Conservation (phyloP, 192 early-diverging fungal species). For the Spinellus fusiger region DNA sequence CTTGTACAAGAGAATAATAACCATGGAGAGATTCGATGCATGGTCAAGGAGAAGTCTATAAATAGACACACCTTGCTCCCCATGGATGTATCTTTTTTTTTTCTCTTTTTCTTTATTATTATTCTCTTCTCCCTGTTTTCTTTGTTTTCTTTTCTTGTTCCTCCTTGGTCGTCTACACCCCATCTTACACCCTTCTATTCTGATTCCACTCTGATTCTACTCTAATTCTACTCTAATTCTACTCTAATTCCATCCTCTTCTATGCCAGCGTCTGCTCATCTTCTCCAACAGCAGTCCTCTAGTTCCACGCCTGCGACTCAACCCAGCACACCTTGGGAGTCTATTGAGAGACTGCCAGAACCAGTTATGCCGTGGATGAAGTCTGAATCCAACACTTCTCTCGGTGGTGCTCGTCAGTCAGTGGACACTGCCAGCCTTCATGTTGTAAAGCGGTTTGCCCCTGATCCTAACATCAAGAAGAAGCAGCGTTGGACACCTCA, state of each 20-base stretch:
- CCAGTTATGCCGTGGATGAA: conserved; percentile 30
- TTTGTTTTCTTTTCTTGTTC: conserved; percentile 5
- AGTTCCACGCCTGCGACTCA: background rate
- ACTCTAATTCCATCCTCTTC: too few relatives aligned
- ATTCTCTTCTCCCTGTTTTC: background rate
- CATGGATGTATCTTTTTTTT: background rate
- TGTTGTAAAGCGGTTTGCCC: conserved; percentile 22
- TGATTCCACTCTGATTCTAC: too few relatives aligned
- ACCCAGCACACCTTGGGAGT: background rate
- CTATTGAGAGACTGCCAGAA: conserved; percentile 9
- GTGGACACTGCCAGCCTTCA: conserved; percentile 22
- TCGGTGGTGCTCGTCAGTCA: background rate
- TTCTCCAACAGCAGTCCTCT: background rate
- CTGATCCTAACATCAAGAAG: conserved; percentile 3
- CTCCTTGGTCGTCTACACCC: too few relatives aligned
- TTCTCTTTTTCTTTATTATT: conserved; percentile 3
- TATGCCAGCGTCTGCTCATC: too few relatives aligned
- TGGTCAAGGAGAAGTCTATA: too few relatives aligned
- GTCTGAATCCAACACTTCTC: conserved; percentile 14
- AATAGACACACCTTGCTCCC: too few relatives aligned
- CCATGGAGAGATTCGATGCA: too few relatives aligned
- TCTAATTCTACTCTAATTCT: too few relatives aligned
- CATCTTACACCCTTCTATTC: too few relatives aligned
- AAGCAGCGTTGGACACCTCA: conserved; percentile 39
- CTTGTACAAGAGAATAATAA: too few relatives aligned